Conservation (phyloP, 306 rosid species). For the Vicia sativa region DNA sequence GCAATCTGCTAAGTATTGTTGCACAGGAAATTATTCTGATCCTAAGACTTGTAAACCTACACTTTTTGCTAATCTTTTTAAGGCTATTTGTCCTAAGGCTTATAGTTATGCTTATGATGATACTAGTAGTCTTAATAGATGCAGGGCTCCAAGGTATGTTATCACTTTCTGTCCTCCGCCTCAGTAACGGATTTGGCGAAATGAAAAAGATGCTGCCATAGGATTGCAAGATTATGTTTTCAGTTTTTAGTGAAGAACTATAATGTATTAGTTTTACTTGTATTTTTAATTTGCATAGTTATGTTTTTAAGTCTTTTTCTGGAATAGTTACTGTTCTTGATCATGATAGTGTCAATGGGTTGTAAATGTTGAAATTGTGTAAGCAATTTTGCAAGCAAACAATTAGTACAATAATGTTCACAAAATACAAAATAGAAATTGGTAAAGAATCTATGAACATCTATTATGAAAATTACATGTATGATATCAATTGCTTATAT, state of each 20-base stretch:
- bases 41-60: constrained; percentile 90
- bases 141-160: constrained; percentile 84
- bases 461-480: too few species aligned
- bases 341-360: not conserved
- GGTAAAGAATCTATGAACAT: too few species aligned
- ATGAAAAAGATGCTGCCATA: not conserved
- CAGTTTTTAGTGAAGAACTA: constrained; percentile 24
- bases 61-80: constrained; percentile 77
- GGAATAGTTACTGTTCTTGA: constrained; percentile 20
- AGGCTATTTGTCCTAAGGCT: constrained; percentile 99
- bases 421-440: not conserved
- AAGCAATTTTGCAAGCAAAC: not conserved
- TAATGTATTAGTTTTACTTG: constrained; percentile 13
- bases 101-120: constrained; percentile 96
- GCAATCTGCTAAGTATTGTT: constrained; percentile 93
- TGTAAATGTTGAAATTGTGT: not conserved
- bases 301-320: constrained; percentile 11
- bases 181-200: not conserved
- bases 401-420: not conserved
- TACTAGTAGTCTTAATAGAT: constrained; percentile 78
- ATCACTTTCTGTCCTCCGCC: constrained; percentile 93
- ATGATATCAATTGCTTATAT: too few species aligned
- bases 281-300: constrained; percentile 20
- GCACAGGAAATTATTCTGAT: constrained; percentile 80
- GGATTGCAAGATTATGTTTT: constrained; percentile 25